Base-by-base conservation (phyloP, 345 rosid species). In the Dovyalis caffra region DNA sequence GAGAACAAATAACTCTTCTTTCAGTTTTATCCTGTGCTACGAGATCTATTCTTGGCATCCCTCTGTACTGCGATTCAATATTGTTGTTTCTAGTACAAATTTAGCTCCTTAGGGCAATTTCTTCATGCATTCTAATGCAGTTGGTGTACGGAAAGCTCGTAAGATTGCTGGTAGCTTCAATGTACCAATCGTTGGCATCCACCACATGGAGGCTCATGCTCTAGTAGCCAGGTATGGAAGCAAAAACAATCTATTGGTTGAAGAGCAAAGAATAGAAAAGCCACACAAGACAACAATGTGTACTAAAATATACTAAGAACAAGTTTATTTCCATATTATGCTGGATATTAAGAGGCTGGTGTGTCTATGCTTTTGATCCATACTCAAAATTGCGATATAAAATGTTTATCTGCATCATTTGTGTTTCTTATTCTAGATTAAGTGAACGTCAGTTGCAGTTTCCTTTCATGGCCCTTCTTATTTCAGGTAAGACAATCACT, bases 161-260 rank as follows among this genome's bases (percentile, higher is more conserved):
- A 88, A 80, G 56, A 81, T 92, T 81, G 97, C 97, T 75, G 87
- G 93, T 65, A 63, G 43, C 74, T 95, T 87, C 78, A 79, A 76
- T 83, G 86, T 92, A 64, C 97, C 99, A 25, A 84, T 95, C 6
- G 67, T 95, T 38, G 86, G 95, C 26, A 87, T 95, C 75, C 99
- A 95, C 80, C 99, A 95, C 80, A 95, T 92, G 99, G 99, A 95
- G 86, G 97, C 99, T 71, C 99, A 95, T 86, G 91, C 97, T 72
- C 76, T 95, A 68, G 97, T 95, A 18, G 93, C 92, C 43, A 92
- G 97, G 99, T 91, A 83, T 43, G 64, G 67, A 60, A 66, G 49
- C 40, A 29, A 63, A 64, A 61, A 12, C 23, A 29, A 9, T 53
- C 18, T 38, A 60, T 21, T 25, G 23, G 33, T 40, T 61, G 45